These are phyloP conservation scores for Usnea hakonensis DNA, from an alignment of 495 filamentous ascomycete genomes.

Conservation along the genomic window DNA sequence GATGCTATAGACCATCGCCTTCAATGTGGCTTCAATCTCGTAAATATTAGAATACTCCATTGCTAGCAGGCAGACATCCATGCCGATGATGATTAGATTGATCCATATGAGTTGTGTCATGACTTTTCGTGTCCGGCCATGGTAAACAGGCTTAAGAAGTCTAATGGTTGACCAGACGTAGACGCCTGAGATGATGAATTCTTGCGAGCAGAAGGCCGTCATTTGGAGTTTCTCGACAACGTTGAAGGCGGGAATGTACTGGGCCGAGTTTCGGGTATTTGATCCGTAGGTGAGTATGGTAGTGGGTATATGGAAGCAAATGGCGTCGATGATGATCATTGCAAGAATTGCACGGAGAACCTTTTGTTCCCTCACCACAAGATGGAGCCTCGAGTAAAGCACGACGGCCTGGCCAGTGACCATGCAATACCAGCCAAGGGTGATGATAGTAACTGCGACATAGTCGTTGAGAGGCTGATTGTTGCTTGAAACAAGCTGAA, in stretches of 20 bases:
- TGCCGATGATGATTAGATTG: constrained; percentile 44
- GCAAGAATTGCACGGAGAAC: constrained; percentile 35
- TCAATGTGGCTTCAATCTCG: constrained; percentile 48
- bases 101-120: constrained; percentile 50
- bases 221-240: constrained; percentile 52
- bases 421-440: constrained; percentile 48
- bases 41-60: constrained; percentile 47
- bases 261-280: constrained; percentile 28
- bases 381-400: constrained; percentile 44
- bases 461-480: constrained; percentile 21
- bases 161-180: constrained; percentile 50
- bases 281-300: constrained; percentile 44
- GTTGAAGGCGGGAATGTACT: constrained; percentile 41
- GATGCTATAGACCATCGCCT: constrained; percentile 53
- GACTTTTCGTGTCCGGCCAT: constrained; percentile 37
- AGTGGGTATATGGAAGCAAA: constrained; percentile 43
- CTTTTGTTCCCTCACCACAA: constrained; percentile 41
- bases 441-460: constrained; percentile 39
- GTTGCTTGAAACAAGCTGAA: constrained; percentile 23
- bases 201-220: constrained; percentile 50
- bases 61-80: constrained; percentile 43
- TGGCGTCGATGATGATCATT: constrained; percentile 40
- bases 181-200: constrained; percentile 47
- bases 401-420: constrained; percentile 47
- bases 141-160: constrained; percentile 42